Conservation (phyloP, 169 alveolate genomes). For the Plasmodium adleri region DNA sequence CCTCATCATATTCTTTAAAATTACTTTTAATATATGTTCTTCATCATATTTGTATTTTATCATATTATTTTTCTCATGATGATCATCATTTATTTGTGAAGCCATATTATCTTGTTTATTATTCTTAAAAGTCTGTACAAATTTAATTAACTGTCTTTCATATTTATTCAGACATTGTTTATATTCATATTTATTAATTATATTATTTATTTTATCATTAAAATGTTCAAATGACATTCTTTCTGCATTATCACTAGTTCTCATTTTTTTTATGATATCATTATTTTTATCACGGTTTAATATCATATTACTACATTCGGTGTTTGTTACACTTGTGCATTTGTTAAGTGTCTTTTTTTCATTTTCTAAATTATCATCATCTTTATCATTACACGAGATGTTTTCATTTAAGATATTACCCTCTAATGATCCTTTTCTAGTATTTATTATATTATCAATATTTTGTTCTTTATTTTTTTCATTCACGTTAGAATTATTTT, state of each 20-base stretch:
- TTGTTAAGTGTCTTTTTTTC: no score
- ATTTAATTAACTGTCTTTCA: slow-evolving; percentile 1
- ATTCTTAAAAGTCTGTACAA: slow-evolving; percentile 23
- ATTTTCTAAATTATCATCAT: no score
- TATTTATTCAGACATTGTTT: slow-evolving; percentile 4
- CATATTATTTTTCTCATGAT: background rate
- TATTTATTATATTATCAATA: no score
- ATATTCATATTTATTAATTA: slow-evolving; percentile 43
- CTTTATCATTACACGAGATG: no score
- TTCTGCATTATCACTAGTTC: background rate
- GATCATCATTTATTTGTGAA: background rate
- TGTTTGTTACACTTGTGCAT: no score
- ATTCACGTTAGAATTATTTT: no score
- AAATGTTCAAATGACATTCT: slow-evolving; percentile 4
- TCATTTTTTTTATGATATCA: background rate
- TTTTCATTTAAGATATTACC: no score
- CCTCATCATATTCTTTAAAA: slow-evolving; percentile 44
- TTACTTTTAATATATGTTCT: slow-evolving; percentile 34
- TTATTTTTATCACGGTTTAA: no score
- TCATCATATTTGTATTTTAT: slow-evolving; percentile 4
- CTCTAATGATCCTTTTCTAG: no score
- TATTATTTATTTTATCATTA: slow-evolving; percentile 6
- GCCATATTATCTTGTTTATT: background rate
- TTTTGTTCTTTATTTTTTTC: no score
- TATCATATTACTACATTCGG: no score